phyloP scores from a whole-genome alignment of 768 basidiomycete genomes.

The Rhodotorula graminis region DNA sequence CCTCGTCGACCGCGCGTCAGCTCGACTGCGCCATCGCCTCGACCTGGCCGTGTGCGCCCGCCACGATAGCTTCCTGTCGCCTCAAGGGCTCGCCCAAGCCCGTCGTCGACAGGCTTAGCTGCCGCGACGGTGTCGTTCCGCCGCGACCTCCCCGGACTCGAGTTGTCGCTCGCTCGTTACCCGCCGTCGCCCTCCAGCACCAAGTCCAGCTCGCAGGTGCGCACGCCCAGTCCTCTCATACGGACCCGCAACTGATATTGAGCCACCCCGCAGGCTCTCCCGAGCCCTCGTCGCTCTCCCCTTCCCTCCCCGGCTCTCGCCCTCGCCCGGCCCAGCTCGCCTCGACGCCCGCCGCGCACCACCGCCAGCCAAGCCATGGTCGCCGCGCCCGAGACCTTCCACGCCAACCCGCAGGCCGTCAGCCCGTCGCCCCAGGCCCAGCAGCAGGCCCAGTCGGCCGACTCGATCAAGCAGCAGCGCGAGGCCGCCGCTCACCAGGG shows the following conservation, averaged over 20 bases:
- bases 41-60: no score
- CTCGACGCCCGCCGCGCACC: neutral
- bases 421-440: neutral
- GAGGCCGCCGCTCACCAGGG: neutral
- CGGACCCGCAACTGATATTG: neutral
- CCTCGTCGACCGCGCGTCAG: no score
- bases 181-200: neutral
- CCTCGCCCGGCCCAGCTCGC: neutral
- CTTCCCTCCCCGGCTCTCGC: neutral
- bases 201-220: no score
- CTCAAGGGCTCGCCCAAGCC: no score
- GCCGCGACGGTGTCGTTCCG: no score
- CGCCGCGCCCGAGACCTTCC: conserved; percentile 32
- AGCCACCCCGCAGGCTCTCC: neutral
- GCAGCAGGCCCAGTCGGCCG: neutral
- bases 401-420: neutral
- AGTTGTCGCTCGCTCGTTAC: neutral
- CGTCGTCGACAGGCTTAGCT: no score
- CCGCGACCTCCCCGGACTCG: neutral
- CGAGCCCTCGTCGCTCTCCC: neutral
- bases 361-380: conserved; percentile 16
- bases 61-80: no score
- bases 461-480: conserved; percentile 1
- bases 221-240: no score
- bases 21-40: no score